Base-by-base conservation (phyloP, 1,284 basidiomycete genomes). In the Ganoderma sinense region DNA sequence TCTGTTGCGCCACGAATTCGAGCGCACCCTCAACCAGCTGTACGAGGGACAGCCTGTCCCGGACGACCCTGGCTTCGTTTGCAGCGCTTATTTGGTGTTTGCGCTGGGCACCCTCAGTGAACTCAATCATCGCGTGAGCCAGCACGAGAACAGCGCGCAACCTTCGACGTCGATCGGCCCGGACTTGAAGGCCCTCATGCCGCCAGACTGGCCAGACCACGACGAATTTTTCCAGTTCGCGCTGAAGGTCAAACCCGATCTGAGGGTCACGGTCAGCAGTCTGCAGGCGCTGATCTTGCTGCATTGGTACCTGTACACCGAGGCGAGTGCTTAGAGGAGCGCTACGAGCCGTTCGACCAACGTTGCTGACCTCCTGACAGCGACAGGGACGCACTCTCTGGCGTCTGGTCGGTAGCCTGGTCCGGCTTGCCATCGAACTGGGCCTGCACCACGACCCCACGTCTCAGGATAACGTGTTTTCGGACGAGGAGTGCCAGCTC, bases 291-390 rank as follows among this genome's bases (percentile, higher is more conserved):
- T 95, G 64, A 94, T 94, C 39, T 80, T 95, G 10, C 80, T 95
- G 51, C 94, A 95, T 67, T 95, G 93, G 94, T 94, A 94, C 80
- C 84, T 95, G 26, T 95, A 95, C 75, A 94, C 91, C 26, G 94
- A 95, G 86, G 94, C 93, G 73, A 70, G 87, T 78, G 29, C 20
- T 59, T 60, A 45, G 62, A 20, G 31, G 31, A 36, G 23, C 64
- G 45, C 20, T 36, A 31, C 66, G 16, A 71, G 51, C 75, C 6
- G 69, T 62, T 61, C 62, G 36, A 7, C 20, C 33, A 13, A 55
- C 40, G 31, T 56, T 48, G 43, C 62, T 69, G 61, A 75, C 69
- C 41, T 66, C 74, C 33, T 67, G 23, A 33, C 75, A 95, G 93
- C 89, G 93, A 75, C 93, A 94, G 86, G 93, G 93, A 48, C 88